phyloP scores from a whole-genome alignment of 1,139 yeast genomes.

The Diutina ranongensis region DNA sequence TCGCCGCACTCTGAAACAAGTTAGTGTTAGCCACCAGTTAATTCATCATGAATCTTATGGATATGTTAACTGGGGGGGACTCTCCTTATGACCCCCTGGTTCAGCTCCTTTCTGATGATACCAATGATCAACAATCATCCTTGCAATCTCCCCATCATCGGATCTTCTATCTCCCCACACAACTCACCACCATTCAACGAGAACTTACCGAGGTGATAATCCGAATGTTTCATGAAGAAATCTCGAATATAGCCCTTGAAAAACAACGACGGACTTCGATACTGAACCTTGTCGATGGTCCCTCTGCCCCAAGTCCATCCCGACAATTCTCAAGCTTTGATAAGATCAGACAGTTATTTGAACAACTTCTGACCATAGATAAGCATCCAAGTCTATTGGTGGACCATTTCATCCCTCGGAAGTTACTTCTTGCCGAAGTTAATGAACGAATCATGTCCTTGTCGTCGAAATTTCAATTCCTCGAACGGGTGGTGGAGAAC shows the following conservation, averaged over 20 bases:
- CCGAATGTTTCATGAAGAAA: constrained; percentile 36
- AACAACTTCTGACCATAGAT: constrained; percentile 37
- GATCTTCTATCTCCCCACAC: constrained; percentile 43
- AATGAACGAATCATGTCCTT: constrained; percentile 40
- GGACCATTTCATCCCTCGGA: constrained; percentile 66
- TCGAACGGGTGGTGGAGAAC: constrained; percentile 38
- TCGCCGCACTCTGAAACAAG: neutral
- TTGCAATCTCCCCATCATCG: constrained; percentile 10
- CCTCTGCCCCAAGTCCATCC: neutral
- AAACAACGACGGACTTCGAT: constrained; percentile 23
- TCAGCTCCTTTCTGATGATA: neutral
- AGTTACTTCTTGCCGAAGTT: constrained; percentile 51
- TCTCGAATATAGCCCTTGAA: constrained; percentile 20
- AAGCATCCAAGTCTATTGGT: constrained; percentile 62
- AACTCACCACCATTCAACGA: constrained; percentile 41
- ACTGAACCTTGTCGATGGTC: constrained; percentile 22
- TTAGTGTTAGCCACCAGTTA: neutral
- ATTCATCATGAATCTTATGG: constrained; percentile 2
- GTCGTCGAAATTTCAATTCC: constrained; percentile 47
- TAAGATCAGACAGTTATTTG: constrained; percentile 25
- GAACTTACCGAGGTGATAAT: constrained; percentile 44
- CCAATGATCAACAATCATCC: neutral
- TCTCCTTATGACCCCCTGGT: constrained; percentile 2
- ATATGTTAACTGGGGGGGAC: constrained; percentile 1
- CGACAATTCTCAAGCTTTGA: neutral